Percentiles rank a stretch among this genome's conserved stretches.
These are phyloP conservation scores for Voacanga thouarsii DNA, from an alignment of 257 asterid species.

Conservation along the genomic window DNA sequence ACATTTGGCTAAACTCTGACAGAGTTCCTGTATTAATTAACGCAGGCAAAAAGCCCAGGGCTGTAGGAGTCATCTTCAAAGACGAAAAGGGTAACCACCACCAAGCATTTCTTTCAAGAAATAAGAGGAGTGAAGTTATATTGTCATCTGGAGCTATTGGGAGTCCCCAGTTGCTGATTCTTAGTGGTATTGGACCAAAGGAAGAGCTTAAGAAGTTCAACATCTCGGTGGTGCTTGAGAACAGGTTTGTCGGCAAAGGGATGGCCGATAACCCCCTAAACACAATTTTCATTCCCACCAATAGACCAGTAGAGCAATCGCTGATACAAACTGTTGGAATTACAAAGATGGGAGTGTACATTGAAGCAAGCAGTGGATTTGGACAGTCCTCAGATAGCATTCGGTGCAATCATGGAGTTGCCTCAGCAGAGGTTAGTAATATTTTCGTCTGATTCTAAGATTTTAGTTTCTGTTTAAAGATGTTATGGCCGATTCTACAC, in stretches of 20 bases:
- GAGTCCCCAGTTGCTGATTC: slow-evolving; percentile 85
- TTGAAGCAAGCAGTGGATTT: slow-evolving; percentile 93
- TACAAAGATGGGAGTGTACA: slow-evolving; percentile 78
- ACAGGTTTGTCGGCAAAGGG: slow-evolving; percentile 66
- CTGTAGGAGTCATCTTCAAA: slow-evolving; percentile 73
- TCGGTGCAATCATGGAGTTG: slow-evolving; percentile 68
- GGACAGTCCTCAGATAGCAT: slow-evolving; percentile 80
- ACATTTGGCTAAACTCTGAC: too few relatives aligned
- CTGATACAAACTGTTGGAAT: slow-evolving; percentile 89
- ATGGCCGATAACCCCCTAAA: slow-evolving; percentile 87
- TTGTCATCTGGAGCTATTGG: slow-evolving; percentile 91
- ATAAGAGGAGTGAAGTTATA: slow-evolving; percentile 63
- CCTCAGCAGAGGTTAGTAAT: slow-evolving; percentile 82
- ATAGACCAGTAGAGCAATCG: slow-evolving; percentile 57
- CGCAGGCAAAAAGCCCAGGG: slow-evolving; percentile 64
- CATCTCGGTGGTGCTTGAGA: slow-evolving; percentile 66
- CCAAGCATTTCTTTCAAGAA: slow-evolving; percentile 63
- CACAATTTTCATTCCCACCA: slow-evolving; percentile 76
- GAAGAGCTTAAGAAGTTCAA: slow-evolving; percentile 54
- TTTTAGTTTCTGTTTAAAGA: too few relatives aligned
- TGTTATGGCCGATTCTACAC: too few relatives aligned
- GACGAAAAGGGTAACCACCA: slow-evolving; percentile 75
- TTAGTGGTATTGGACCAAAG: slow-evolving; percentile 91
- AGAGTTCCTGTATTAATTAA: neutral
- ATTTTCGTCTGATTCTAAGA: neutral